These are phyloP conservation scores for Trichoderma sp. DNA, from an alignment of 2,329 filamentous ascomycete species.

Conservation along the genomic window DNA sequence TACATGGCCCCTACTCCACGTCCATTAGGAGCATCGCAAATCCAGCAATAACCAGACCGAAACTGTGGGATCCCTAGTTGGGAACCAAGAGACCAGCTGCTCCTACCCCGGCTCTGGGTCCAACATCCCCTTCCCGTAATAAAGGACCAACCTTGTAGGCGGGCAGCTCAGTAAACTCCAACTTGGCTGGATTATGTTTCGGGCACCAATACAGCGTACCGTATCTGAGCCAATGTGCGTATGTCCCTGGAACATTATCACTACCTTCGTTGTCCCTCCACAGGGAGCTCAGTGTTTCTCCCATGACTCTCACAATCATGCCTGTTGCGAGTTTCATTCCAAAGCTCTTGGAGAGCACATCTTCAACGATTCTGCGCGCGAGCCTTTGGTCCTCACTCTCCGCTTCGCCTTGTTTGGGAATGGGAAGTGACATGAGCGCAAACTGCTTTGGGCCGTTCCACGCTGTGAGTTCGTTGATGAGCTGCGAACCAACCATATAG, in stretches of 20 bases:
- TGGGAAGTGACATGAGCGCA: constrained; percentile 48
- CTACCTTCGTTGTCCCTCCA: constrained; percentile 55
- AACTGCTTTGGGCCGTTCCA: constrained; percentile 56
- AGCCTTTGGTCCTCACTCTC: constrained; percentile 47
- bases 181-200: constrained; percentile 42
- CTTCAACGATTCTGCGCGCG: constrained; percentile 56
- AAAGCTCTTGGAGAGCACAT: constrained; percentile 53
- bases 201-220: constrained; percentile 53
- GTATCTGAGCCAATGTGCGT: constrained; percentile 57
- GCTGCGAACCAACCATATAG: constrained; percentile 53
- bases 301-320: constrained; percentile 52
- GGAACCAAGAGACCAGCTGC: neutral
- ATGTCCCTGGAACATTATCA: constrained; percentile 54
- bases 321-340: constrained; percentile 60
- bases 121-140: constrained; percentile 23
- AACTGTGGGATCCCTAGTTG: neutral
- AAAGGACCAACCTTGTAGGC: constrained; percentile 46
- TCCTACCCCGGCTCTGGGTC: neutral
- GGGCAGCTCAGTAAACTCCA: constrained; percentile 41
- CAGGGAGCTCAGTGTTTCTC: constrained; percentile 54
- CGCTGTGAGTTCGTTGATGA: constrained; percentile 55
- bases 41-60: neutral
- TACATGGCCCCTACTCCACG: too few species aligned
- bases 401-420: constrained; percentile 42
- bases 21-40: too few species aligned